Percentiles rank a stretch among this genome's conserved stretches.
phyloP scores from a whole-genome alignment of 2,329 filamentous ascomycete species.

The Claviceps sp. region DNA sequence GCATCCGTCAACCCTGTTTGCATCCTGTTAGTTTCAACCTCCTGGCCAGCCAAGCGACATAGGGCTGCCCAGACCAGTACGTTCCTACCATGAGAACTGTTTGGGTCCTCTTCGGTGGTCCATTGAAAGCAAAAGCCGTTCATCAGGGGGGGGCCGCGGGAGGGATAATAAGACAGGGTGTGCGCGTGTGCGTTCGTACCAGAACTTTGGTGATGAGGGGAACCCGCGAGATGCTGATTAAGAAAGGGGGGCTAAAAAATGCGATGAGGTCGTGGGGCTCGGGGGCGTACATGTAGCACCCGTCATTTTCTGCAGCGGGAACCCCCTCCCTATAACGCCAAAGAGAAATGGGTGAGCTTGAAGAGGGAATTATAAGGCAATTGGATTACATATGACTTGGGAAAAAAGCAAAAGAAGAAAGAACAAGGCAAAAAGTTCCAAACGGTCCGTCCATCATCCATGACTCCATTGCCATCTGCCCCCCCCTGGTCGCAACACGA shows the following conservation, averaged over 20 bases:
- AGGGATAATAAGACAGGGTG: not conserved
- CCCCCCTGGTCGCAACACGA: not conserved
- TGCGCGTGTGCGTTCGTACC: not conserved
- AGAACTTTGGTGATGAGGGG: not conserved
- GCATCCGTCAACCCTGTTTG: not conserved
- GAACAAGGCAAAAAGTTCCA: not conserved
- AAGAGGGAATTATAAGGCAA: not conserved
- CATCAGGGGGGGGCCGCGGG: not conserved
- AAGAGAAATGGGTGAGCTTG: not conserved
- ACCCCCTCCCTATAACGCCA: not conserved
- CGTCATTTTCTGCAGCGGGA: not conserved
- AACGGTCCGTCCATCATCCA: not conserved
- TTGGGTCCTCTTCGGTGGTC: not conserved
- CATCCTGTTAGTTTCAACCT: conserved; percentile 2
- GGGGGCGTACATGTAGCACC: not conserved
- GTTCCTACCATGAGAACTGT: conserved; percentile 1
- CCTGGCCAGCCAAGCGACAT: conserved; percentile 2
- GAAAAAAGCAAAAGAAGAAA: not conserved
- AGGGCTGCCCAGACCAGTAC: conserved; percentile 3
- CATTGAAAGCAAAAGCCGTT: not conserved
- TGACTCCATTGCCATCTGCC: not conserved
- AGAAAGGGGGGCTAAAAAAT: not conserved
- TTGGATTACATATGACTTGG: no score
- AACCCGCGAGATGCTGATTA: not conserved
- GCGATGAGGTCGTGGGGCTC: not conserved